Evolutionary conservation across 768 basidiomycete species (phyloP), one percentile per base, ranked within the genome.

Genomic region (Rhodotorula taiwanensis): DNA sequence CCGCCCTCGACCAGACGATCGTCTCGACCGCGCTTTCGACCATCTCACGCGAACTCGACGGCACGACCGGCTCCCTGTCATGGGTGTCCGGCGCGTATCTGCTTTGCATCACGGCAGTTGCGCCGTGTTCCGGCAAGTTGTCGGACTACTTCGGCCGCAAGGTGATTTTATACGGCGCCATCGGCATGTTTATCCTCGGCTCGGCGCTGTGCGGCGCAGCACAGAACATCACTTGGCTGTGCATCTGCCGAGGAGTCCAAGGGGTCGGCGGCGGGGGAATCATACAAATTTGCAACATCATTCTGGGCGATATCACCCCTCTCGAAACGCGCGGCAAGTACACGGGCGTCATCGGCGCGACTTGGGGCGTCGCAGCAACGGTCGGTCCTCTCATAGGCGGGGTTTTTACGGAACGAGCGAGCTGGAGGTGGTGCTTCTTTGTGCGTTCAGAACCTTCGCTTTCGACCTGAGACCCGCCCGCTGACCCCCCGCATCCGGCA

Each of bases 21-120:
- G 83, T 87, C 16, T 82, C 85, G 15, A 87, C 86, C 11, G 86
- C 86, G n/a, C 76, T 88, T 34, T 86, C 86, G 2, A 86, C 85
- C 0, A 87, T 88, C 53, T 83, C 86, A 16, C 74, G 71, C n/a
- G 73, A 85, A 28, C 79, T 88, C 0, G 82, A 84, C 48, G 85
- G 83, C 31, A 21, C 43, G 23, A 84, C 83, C 9, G 79, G 74
- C 20, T 78, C 78, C 42, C 87, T 88, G 65, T 83, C 84, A 54
- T 88, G 87, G 86, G 84, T 87, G 43, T 84, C 84, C 59, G 71
- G 56, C 9, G 83, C 88, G 33, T 90, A 89, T 72, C 76, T 90
- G 28, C 81, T 90, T 27, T 80, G 84, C 0, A 82, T 84, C 10
- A 68, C 66, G 3, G 43, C 51, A 5, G 39, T 87, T 16, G 80